These are phyloP conservation scores for Sporothrix globosa DNA, from an alignment of 2,329 filamentous ascomycete genomes.

Conservation along the genomic window DNA sequence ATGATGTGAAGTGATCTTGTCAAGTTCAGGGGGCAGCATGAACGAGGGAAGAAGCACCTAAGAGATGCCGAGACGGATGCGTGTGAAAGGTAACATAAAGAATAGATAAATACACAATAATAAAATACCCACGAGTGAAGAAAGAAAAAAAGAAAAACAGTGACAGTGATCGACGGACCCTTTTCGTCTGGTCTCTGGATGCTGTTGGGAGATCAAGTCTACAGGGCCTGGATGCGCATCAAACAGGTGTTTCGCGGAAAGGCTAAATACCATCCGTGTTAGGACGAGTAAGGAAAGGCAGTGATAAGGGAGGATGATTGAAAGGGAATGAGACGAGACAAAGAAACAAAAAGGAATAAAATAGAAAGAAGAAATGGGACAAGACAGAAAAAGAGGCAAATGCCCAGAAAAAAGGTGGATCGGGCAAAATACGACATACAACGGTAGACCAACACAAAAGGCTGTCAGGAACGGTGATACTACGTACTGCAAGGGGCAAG, in stretches of 20 bases:
- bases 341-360: background rate
- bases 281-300: background rate
- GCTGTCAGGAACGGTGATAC: conserved; percentile 18
- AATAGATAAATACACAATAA: background rate
- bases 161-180: background rate
- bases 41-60: background rate
- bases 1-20: conserved; percentile 6
- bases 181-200: background rate
- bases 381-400: conserved; percentile 5
- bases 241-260: conserved; percentile 26
- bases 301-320: background rate
- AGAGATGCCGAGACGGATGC: background rate
- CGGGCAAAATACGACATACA: conserved; percentile 10
- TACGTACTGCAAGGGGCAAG: conserved; percentile 8
- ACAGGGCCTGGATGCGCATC: conserved; percentile 15
- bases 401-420: background rate
- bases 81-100: background rate
- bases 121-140: background rate
- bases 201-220: conserved; percentile 1
- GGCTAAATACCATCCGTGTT: conserved; percentile 19
- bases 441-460: conserved; percentile 9
- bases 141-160: no score
- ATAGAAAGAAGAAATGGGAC: background rate
- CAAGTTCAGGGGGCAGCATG: background rate
- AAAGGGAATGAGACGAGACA: background rate